phyloP scores from a whole-genome alignment of 1,284 basidiomycete genomes.

The Fistulina hepatica region DNA sequence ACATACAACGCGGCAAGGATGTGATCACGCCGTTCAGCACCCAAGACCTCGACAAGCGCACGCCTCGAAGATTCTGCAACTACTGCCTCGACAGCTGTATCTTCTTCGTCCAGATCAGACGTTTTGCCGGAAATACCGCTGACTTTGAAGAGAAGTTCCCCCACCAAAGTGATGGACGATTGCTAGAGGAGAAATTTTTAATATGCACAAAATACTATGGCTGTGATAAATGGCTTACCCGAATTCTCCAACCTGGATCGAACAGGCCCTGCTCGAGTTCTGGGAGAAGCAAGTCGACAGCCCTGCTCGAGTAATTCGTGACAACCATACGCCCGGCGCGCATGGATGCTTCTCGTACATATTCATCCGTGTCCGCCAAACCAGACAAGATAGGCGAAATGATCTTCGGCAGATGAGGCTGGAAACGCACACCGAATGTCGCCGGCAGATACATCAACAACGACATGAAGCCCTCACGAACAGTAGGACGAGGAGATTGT shows the following conservation, averaged over 20 bases:
- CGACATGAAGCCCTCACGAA: slow-evolving; percentile 98
- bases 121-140: slow-evolving; percentile 93
- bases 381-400: slow-evolving; percentile 90
- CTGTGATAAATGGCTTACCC: slow-evolving; percentile 41
- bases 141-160: slow-evolving; percentile 96
- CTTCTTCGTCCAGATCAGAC: slow-evolving; percentile 68
- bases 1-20: slow-evolving; percentile 89
- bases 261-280: slow-evolving; percentile 95
- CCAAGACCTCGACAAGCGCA: slow-evolving; percentile 82
- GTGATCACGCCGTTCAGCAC: slow-evolving; percentile 80
- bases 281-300: slow-evolving; percentile 89
- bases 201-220: not conserved
- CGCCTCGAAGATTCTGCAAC: slow-evolving; percentile 72
- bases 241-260: slow-evolving; percentile 89
- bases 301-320: slow-evolving; percentile 85
- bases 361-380: slow-evolving; percentile 89
- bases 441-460: slow-evolving; percentile 93
- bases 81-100: slow-evolving; percentile 49
- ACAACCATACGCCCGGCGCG: slow-evolving; percentile 98
- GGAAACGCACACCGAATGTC: slow-evolving; percentile 93
- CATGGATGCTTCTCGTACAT: slow-evolving; percentile 94
- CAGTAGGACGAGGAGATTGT: slow-evolving; percentile 80
- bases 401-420: slow-evolving; percentile 91
- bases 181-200: slow-evolving; percentile 44
- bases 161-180: slow-evolving; percentile 92